These are phyloP conservation scores for Leccinum rimulosum DNA, from an alignment of 768 basidiomycete species.

Conservation along the genomic window DNA sequence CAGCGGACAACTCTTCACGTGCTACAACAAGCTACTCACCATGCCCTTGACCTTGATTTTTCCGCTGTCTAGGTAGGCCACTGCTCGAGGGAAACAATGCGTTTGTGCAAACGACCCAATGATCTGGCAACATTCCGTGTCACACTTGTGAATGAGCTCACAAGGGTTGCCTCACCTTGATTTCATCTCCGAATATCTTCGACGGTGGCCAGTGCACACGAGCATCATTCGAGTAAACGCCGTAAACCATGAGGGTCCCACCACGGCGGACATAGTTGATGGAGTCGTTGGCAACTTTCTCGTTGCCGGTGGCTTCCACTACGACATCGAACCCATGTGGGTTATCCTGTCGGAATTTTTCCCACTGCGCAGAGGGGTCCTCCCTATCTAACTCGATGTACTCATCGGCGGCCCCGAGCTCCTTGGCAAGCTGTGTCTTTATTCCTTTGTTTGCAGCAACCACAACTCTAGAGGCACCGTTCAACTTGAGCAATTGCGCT, in stretches of 20 bases:
- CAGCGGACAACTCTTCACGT: not conserved
- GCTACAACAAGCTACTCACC: constrained; percentile 33
- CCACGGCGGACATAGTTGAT: constrained; percentile 84
- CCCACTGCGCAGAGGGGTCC: constrained; percentile 71
- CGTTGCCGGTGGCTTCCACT: constrained; percentile 76
- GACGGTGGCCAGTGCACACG: constrained; percentile 83
- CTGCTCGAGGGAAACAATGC: constrained; percentile 83
- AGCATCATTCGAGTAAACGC: constrained; percentile 81
- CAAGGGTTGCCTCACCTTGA: constrained; percentile 39
- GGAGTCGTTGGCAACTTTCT: constrained; percentile 78
- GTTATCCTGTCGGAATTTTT: constrained; percentile 67
- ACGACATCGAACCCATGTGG: constrained; percentile 88
- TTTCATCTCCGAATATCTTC: constrained; percentile 77
- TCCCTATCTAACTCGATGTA: constrained; percentile 79
- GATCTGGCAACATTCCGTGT: constrained; percentile 44
- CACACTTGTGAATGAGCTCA: not conserved
- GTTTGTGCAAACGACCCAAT: constrained; percentile 86
- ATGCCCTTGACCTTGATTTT: constrained; percentile 78
- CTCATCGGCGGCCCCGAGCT: constrained; percentile 74
- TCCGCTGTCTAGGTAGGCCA: constrained; percentile 79
- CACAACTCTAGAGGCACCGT: constrained; percentile 75
- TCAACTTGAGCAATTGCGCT: constrained; percentile 80
- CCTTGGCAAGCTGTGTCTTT: constrained; percentile 79
- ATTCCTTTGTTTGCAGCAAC: constrained; percentile 85
- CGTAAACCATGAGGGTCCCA: constrained; percentile 80